Evolutionary conservation across 2,329 filamentous ascomycete species (phyloP), one percentile per base, ranked within the genome.

Genomic region (Hansfordia pulvinata): DNA sequence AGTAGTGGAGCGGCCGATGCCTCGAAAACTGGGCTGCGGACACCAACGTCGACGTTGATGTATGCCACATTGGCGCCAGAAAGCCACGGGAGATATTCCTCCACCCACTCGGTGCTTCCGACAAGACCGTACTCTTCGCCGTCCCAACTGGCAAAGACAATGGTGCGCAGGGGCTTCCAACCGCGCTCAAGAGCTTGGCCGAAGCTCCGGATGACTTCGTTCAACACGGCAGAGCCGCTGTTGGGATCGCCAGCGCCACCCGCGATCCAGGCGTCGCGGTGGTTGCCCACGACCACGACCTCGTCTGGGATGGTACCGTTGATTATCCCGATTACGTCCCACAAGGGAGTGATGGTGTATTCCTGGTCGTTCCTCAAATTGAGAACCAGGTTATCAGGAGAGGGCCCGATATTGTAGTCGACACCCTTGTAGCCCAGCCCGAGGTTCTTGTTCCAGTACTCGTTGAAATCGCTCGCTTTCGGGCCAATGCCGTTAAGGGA

Each of bases 291-390:
- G 4, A 98, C 66, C 23, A 98, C 62, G 1, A 93, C 84, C 44
- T 94, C 85, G 40, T 93, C 75, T 0, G 74, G 62, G 19, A 90
- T 72, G 1, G 78, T 80, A 8, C 88, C 90, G 41, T 93, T 93
- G 48, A 98, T 82, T 23, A 90, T 62, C 23, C 88, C 88, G 36
- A 96, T 88, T 3, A 90, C 82, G 45, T 98, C 79, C 85, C 85
- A 93, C 27, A 88, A 59, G 4, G 81, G 79, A 0, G 79, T 90
- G 1, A 69, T 88, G 10, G 73, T 71, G 43, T 93, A 90, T 23
- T 84, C 71, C 53, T 92, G 83, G 42, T 84, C 61, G 42, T 88
- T 93, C 43, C 68, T 64, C 20, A 82, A 64, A 44, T 85, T 83
- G 29, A 90, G 57, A 1, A 72, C 70, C 2, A 88, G 45, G 28